Evolutionary conservation across 257 asterid species (phyloP).

Genomic region (Parsonsia alboflavescens): DNA sequence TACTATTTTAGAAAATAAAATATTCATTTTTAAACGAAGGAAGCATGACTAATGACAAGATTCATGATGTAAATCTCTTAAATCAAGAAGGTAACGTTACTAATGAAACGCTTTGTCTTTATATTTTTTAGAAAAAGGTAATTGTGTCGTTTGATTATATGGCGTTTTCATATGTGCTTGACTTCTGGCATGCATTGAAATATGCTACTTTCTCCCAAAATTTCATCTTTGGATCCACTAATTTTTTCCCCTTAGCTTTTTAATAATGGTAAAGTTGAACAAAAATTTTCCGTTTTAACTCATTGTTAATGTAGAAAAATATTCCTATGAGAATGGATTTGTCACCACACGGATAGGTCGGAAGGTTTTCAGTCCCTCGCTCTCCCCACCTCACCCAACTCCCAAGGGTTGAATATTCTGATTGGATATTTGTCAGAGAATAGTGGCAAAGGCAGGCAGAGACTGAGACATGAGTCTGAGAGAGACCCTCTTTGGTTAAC

Average conservation of each 20-base stretch:
- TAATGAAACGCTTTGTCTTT: too few relatives aligned
- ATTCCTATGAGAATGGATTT: background rate
- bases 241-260: slow-evolving; percentile 20
- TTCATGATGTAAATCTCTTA: too few relatives aligned
- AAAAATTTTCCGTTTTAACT: slow-evolving; percentile 14
- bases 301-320: slow-evolving; percentile 7
- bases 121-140: too few relatives aligned
- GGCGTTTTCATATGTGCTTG: slow-evolving; percentile 1
- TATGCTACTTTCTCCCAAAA: too few relatives aligned
- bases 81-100: too few relatives aligned
- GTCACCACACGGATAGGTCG: background rate
- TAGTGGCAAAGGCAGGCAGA: background rate
- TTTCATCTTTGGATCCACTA: slow-evolving; percentile 19
- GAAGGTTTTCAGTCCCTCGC: background rate
- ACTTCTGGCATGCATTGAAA: slow-evolving; percentile 15
- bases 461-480: background rate
- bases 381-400: background rate
- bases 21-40: too few relatives aligned
- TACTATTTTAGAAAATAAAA: too few relatives aligned
- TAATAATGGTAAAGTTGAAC: slow-evolving; percentile 24
- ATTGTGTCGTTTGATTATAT: too few relatives aligned
- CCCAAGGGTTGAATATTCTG: slow-evolving; percentile 2
- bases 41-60: too few relatives aligned
- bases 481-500: background rate
- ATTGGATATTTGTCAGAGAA: background rate